Percentiles rank a stretch among this genome's conserved stretches.
Conservation (phyloP, 495 filamentous ascomycete species). For the Daldinia bambusicola region DNA sequence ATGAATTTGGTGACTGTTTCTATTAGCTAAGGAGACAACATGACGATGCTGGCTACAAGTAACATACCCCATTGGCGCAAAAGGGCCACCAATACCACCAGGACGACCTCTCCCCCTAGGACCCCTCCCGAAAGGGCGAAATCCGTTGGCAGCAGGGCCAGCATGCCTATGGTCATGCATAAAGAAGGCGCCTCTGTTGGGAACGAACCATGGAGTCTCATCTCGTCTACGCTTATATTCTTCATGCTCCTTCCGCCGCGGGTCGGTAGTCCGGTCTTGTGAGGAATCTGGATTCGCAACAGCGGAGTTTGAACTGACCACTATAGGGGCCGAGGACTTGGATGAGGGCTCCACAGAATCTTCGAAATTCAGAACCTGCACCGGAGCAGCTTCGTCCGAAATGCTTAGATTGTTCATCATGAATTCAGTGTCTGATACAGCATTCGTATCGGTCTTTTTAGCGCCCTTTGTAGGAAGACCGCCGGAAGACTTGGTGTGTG, state of each 20-base stretch:
- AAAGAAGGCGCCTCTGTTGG: constrained; percentile 95
- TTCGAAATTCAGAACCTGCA: constrained; percentile 73
- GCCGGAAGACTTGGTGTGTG: constrained; percentile 45
- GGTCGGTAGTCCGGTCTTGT: constrained; percentile 67
- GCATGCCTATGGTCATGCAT: constrained; percentile 91
- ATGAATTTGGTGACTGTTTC: constrained; percentile 55
- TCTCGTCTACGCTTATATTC: constrained; percentile 88
- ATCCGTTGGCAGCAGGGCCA: constrained; percentile 78
- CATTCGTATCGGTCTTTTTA: constrained; percentile 52
- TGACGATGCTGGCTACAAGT: constrained; percentile 18
- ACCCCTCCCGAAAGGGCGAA: constrained; percentile 73
- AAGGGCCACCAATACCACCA: constrained; percentile 61
- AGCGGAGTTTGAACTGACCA: constrained; percentile 57
- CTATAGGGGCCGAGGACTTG: constrained; percentile 55
- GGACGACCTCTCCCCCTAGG: constrained; percentile 63
- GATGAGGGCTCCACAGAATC: constrained; percentile 55
- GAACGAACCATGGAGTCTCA: constrained; percentile 92
- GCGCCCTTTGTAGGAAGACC: constrained; percentile 50
- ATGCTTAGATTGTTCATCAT: constrained; percentile 88
- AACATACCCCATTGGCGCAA: constrained; percentile 68
- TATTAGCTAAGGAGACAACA: constrained; percentile 42
- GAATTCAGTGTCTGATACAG: constrained; percentile 76
- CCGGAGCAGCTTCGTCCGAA: constrained; percentile 63
- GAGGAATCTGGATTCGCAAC: constrained; percentile 47
- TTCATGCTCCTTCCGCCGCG: constrained; percentile 85